Evolutionary conservation across 164 flowering plant species (phyloP).

Genomic region (Chloranthus sessilifolius): DNA sequence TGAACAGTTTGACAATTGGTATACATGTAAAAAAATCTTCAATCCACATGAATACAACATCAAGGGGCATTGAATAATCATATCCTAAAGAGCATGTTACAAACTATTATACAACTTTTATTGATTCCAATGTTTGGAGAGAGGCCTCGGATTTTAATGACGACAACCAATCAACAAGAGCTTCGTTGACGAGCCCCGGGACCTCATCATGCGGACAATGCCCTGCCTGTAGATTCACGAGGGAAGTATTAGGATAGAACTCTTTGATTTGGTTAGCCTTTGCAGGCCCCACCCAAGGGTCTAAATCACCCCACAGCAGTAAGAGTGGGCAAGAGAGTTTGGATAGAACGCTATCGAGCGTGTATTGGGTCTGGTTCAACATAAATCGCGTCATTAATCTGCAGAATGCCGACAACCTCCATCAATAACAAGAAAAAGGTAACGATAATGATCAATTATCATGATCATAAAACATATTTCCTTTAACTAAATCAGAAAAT

Average conservation of each 20-base stretch:
- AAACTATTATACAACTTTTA: too few relatives aligned
- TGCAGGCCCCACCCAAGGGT: slow-evolving; percentile 98
- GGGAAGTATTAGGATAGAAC: slow-evolving; percentile 68
- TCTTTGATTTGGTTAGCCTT: slow-evolving; percentile 83
- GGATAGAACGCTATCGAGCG: slow-evolving; percentile 57
- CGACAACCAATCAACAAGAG: slow-evolving; percentile 69
- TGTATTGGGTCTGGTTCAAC: slow-evolving; percentile 69
- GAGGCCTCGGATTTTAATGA: slow-evolving; percentile 31
- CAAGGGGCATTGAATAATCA: too few relatives aligned
- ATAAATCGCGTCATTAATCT: slow-evolving; percentile 91
- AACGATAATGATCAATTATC: too few relatives aligned
- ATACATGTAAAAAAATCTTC: too few relatives aligned
- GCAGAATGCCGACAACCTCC: slow-evolving; percentile 9
- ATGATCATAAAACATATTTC: too few relatives aligned
- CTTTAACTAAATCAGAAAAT: too few relatives aligned
- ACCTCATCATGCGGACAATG: slow-evolving; percentile 98
- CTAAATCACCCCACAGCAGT: slow-evolving; percentile 93
- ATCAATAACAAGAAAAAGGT: neutral
- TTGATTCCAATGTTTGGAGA: slow-evolving; percentile 25
- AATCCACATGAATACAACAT: too few relatives aligned
- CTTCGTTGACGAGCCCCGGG: slow-evolving; percentile 75
- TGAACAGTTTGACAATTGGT: too few relatives aligned
- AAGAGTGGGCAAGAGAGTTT: slow-evolving; percentile 78
- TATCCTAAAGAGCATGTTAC: too few relatives aligned
- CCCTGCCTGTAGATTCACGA: slow-evolving; percentile 86